phyloP scores from a whole-genome alignment of 2,329 filamentous ascomycete species.

The Magnaporthales sp. region DNA sequence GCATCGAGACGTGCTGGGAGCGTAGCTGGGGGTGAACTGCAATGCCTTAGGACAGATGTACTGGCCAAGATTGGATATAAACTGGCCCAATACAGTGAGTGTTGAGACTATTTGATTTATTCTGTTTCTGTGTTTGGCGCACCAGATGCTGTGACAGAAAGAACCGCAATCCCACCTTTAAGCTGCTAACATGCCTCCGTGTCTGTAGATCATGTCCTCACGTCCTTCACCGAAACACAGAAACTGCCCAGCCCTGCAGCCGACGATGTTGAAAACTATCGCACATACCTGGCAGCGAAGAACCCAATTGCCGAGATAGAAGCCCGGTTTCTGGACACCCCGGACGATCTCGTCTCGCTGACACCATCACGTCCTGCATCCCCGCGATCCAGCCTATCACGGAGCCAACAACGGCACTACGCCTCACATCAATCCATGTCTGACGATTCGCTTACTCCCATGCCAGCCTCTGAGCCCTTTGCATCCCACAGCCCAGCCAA shows the following conservation, averaged over 20 bases:
- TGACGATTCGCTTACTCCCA: neutral
- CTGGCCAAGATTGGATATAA: slow-evolving; percentile 57
- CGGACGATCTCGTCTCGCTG: slow-evolving; percentile 44
- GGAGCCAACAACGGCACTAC: neutral
- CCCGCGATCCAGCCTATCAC: neutral
- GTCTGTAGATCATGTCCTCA: slow-evolving; percentile 44
- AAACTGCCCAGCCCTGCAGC: slow-evolving; percentile 36
- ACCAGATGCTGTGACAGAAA: too few relatives aligned
- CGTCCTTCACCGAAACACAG: slow-evolving; percentile 46
- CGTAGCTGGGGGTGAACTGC: slow-evolving; percentile 44
- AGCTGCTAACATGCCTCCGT: slow-evolving; percentile 1
- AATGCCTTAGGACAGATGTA: slow-evolving; percentile 51
- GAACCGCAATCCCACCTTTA: neutral
- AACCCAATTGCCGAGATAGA: slow-evolving; percentile 50
- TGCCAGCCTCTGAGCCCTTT: neutral
- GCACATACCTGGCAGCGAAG: slow-evolving; percentile 40
- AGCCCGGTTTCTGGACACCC: slow-evolving; percentile 46
- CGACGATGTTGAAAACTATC: slow-evolving; percentile 38
- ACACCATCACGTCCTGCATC: slow-evolving; percentile 7
- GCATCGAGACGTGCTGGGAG: slow-evolving; percentile 52
- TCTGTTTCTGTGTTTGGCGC: too few relatives aligned
- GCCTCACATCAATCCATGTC: neutral
- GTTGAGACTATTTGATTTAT: neutral
- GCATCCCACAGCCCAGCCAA: neutral
- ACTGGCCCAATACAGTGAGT: slow-evolving; percentile 58